phyloP scores from a whole-genome alignment of 495 filamentous ascomycete species.

The Oleoguttula mirabilis region DNA sequence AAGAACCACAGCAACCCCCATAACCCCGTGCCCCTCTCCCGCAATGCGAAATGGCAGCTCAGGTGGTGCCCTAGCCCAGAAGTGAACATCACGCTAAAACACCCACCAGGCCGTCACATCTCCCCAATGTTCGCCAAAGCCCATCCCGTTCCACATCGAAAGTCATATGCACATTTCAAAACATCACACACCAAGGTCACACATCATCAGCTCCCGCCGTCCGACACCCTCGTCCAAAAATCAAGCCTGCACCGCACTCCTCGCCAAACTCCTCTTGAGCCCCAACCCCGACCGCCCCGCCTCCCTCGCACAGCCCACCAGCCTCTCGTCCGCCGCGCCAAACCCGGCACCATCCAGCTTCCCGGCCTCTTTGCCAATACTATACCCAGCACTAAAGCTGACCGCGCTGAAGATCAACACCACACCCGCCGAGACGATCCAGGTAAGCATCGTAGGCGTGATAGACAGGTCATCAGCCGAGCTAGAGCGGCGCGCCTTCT shows the following conservation, averaged over 20 bases:
- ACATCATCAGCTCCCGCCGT: no score
- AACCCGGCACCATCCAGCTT: conserved; percentile 42
- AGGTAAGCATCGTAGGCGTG: conserved; percentile 70
- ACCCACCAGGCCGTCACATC: no score
- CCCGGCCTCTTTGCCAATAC: conserved; percentile 72
- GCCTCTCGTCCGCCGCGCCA: conserved; percentile 1
- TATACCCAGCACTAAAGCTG: conserved; percentile 87
- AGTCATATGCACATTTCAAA: no score
- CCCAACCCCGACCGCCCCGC: conserved; percentile 10
- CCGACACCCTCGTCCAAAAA: no score
- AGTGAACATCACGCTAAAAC: no score
- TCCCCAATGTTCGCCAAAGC: no score
- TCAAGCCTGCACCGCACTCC: conserved; percentile 16
- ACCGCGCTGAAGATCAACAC: conserved; percentile 84
- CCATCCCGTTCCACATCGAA: no score
- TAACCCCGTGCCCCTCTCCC: no score
- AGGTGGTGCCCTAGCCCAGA: no score
- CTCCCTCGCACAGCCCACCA: conserved; percentile 14
- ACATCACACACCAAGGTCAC: no score
- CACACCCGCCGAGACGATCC: conserved; percentile 84
- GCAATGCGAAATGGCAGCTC: no score
- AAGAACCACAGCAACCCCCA: no score
- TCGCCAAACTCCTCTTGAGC: conserved; percentile 13
- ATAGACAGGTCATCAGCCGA: conserved; percentile 26
- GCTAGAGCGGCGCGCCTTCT: conserved; percentile 22